Conservation (phyloP, 768 basidiomycete species). For the Daedalea quercina region DNA sequence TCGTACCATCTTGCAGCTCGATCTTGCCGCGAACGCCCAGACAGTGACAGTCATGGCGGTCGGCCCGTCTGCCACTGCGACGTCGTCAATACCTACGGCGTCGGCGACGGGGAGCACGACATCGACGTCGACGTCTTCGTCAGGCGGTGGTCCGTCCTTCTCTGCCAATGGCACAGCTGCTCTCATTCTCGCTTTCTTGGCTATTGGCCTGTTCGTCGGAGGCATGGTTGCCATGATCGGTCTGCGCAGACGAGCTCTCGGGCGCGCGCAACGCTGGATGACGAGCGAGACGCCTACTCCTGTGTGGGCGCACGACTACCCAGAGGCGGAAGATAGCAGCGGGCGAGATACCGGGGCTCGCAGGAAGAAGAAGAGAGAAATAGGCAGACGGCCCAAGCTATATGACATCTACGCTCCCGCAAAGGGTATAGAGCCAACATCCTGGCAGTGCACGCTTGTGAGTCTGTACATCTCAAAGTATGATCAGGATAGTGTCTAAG, state of each 20-base stretch:
- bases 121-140: background rate
- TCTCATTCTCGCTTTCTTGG: slow-evolving; percentile 54
- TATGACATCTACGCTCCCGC: slow-evolving; percentile 5
- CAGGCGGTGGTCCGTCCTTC: background rate
- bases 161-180: slow-evolving; percentile 1
- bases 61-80: background rate
- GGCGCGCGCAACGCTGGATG: background rate
- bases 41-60: background rate
- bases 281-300: background rate
- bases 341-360: background rate
- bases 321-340: background rate
- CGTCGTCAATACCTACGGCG: background rate
- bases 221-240: slow-evolving; percentile 43
- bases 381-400: slow-evolving; percentile 8
- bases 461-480: background rate
- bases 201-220: slow-evolving; percentile 48
- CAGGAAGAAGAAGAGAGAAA: slow-evolving; percentile 1
- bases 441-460: slow-evolving; percentile 10
- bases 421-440: background rate
- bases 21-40: too few species aligned
- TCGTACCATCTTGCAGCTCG: too few species aligned
- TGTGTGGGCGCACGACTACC: background rate
- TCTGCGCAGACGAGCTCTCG: slow-evolving; percentile 13
- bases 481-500: background rate
- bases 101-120: background rate